Conservation (phyloP, 805 yeast genomes). For the Barnettozyma sp. region DNA sequence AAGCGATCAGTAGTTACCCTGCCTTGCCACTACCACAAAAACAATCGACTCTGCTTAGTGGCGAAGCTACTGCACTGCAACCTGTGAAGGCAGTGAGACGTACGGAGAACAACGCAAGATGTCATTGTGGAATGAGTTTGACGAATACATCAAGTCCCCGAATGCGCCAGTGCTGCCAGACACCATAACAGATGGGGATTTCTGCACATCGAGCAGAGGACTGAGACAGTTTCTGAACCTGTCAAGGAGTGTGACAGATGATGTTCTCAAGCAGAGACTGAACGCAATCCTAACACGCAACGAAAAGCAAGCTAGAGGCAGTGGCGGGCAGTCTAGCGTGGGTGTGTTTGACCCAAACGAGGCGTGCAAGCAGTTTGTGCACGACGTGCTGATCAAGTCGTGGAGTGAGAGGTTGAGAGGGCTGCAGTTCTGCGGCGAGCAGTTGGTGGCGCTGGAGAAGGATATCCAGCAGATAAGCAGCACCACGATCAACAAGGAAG, state of each 20-base stretch:
- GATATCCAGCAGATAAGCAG: conserved; percentile 20
- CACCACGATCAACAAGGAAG: conserved; percentile 17
- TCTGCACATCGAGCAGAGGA: conserved; percentile 31
- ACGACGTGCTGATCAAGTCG: conserved; percentile 34
- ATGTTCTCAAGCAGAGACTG: conserved; percentile 36
- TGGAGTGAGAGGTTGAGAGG: conserved; percentile 39
- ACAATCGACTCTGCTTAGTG: too few species aligned
- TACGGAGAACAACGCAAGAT: conserved; percentile 7
- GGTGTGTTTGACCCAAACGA: conserved; percentile 11
- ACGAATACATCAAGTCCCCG: conserved; percentile 18
- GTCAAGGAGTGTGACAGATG: conserved; percentile 38
- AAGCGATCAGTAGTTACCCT: too few species aligned
- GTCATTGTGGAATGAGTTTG: conserved; percentile 22
- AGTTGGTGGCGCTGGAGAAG: conserved; percentile 26
- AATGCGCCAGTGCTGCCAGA: conserved; percentile 21
- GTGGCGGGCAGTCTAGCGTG: too few species aligned
- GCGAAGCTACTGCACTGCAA: too few species aligned
- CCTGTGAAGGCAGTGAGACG: not conserved
- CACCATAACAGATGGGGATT: conserved; percentile 11
- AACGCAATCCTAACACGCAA: conserved; percentile 32
- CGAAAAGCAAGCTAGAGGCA: too few species aligned
- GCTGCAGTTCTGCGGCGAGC: conserved; percentile 37
- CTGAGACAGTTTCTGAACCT: conserved; percentile 30
- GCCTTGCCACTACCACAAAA: too few species aligned
- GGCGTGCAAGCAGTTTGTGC: conserved; percentile 32